These are phyloP conservation scores for Rosa chinensis DNA, from an alignment of 306 rosid genomes.

Conservation along the genomic window DNA sequence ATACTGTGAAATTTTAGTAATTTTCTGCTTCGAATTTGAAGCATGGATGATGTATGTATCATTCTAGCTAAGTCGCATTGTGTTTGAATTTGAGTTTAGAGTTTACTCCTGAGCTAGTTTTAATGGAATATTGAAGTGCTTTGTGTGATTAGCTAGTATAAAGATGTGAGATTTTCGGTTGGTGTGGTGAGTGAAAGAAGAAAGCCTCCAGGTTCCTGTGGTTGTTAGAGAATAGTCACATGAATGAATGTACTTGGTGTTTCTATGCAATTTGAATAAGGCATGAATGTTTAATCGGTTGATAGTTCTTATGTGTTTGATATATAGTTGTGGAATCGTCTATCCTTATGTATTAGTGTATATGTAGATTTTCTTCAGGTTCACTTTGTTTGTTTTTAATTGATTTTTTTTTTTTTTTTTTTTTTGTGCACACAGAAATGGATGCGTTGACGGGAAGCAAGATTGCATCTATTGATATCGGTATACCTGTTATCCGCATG, in stretches of 20 bases:
- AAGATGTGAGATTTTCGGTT: neutral
- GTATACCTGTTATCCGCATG: slow-evolving; percentile 94
- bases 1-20: neutral
- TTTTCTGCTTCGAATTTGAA: neutral
- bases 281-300: neutral
- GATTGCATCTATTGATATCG: slow-evolving; percentile 85
- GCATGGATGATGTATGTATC: neutral
- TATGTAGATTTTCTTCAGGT: neutral
- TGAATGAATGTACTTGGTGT: slow-evolving; percentile 9
- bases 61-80: neutral
- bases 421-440: slow-evolving; percentile 54
- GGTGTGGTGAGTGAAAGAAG: neutral
- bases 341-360: neutral
- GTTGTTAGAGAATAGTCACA: neutral
- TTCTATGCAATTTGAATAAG: neutral
- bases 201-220: too few species aligned
- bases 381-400: neutral
- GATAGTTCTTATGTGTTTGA: neutral
- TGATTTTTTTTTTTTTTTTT: neutral
- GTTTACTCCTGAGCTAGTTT: neutral
- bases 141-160: neutral
- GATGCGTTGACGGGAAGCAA: slow-evolving; percentile 96
- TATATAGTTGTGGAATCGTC: neutral
- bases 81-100: neutral
- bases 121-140: neutral